Base-by-base conservation (phyloP, 1,284 basidiomycete species). In the Puccinia novopanici region DNA sequence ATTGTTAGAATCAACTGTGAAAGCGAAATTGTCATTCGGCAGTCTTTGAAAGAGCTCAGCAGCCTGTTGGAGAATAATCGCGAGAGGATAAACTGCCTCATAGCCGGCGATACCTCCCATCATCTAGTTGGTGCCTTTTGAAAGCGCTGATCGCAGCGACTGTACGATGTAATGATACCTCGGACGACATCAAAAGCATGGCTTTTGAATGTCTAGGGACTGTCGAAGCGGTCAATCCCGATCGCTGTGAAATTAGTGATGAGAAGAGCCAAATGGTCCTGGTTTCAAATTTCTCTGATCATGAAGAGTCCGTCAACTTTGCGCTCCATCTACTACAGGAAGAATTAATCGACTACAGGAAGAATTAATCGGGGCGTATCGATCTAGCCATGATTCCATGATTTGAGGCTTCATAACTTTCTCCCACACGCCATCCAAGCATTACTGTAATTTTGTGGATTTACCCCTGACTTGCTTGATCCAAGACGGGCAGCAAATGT, bases 221-320 rank as follows among this genome's bases (percentile, higher is more conserved):
- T n/a, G 87, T 99, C 5, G 97, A 97, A 8, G 97, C 97, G 0
- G 89, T 97, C 24, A 97, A 99, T 86, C 95, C 97, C 0, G 97
- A 99, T 87, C 90, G 97, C 79, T 92, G 94, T 84, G 92, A 94
- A 82, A 88, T 93, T 57, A 87, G 87, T 6, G 85, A 88, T 54
- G 88, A 89, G 52, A 91, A 92, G 82, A 86, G 89, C 2, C 89
- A 90, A 55, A 91, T 92, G 87, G 89, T 93, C 54, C 89, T 98
- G 74, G 88, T 91, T 80, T 89, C 89, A 84, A 95, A 99, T 86
- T 98, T 96, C 84, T 88, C 88, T 3, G 92, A 96, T 82, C 90
- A 92, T 74, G 88, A 89, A 22, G 96, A 98, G 86, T 90, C 93
- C 0, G 87, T 91, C 71, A 84, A 88, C 6, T 99, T 99, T 84